These are phyloP conservation scores for Exophiala mesophila DNA, from an alignment of 2,329 filamentous ascomycete genomes.

Conservation along the genomic window DNA sequence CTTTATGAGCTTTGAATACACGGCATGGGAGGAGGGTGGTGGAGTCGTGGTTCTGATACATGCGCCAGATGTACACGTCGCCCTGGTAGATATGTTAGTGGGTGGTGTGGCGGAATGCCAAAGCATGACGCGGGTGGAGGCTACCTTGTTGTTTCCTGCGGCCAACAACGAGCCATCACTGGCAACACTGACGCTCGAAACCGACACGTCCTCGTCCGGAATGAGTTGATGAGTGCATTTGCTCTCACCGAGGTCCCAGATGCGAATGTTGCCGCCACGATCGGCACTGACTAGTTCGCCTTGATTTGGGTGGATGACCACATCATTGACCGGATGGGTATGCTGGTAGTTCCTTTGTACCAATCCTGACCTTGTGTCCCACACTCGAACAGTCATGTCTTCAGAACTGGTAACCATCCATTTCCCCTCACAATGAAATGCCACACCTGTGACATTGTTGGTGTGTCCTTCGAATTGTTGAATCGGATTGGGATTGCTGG, in stretches of 20 bases:
- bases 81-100: slow-evolving; percentile 52
- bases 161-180: slow-evolving; percentile 90
- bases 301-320: slow-evolving; percentile 99
- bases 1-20: slow-evolving; percentile 83
- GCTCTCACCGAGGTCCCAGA: slow-evolving; percentile 97
- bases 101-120: not conserved
- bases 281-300: slow-evolving; percentile 97
- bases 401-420: slow-evolving; percentile 99
- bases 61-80: slow-evolving; percentile 95
- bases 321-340: slow-evolving; percentile 85
- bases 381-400: slow-evolving; percentile 94
- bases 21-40: slow-evolving; percentile 82
- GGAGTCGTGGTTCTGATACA: slow-evolving; percentile 75
- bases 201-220: slow-evolving; percentile 88
- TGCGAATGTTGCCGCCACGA: slow-evolving; percentile 80
- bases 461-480: slow-evolving; percentile 95
- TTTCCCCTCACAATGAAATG: slow-evolving; percentile 97
- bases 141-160: slow-evolving; percentile 83
- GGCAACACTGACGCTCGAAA: slow-evolving; percentile 91
- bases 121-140: slow-evolving; percentile 23
- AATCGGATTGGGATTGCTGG: slow-evolving; percentile 89
- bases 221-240: slow-evolving; percentile 95
- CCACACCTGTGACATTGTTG: slow-evolving; percentile 91
- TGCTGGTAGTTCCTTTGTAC: slow-evolving; percentile 93
- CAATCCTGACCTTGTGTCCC: slow-evolving; percentile 80